Conservation (phyloP, 768 basidiomycete species). For the Trametes cingulata region DNA sequence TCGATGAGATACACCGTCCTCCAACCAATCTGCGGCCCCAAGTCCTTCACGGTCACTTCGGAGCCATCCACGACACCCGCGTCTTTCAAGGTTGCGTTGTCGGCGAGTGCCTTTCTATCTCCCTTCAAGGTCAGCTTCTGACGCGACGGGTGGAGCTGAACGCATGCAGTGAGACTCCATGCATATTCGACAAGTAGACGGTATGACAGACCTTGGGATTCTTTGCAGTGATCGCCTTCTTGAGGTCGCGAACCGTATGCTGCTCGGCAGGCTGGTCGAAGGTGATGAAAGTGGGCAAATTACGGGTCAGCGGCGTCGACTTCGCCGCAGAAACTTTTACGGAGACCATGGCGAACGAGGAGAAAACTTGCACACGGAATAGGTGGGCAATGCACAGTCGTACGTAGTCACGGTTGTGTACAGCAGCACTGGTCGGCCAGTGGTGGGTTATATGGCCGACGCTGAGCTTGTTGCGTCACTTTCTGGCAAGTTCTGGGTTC, state of each 20-base stretch:
- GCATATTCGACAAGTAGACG: too few species aligned
- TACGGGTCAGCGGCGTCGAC: constrained; percentile 49
- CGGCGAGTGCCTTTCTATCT: constrained; percentile 60
- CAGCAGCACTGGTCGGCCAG: too few species aligned
- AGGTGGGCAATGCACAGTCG: too few species aligned
- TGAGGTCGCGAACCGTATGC: constrained; percentile 69
- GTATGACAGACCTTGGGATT: constrained; percentile 48
- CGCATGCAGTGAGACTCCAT: background rate
- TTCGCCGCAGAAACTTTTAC: constrained; percentile 55
- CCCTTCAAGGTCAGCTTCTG: constrained; percentile 73
- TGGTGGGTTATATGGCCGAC: too few species aligned
- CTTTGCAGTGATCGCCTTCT: constrained; percentile 57
- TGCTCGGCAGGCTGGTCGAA: constrained; percentile 46
- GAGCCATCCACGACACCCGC: constrained; percentile 59
- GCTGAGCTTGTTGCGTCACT: too few species aligned
- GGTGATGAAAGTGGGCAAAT: constrained; percentile 53
- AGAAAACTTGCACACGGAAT: too few species aligned
- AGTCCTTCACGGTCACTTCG: constrained; percentile 81
- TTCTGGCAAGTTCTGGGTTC: background rate
- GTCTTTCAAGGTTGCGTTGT: constrained; percentile 59
- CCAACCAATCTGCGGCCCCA: constrained; percentile 91
- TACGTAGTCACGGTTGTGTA: too few species aligned
- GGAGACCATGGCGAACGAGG: constrained; percentile 42
- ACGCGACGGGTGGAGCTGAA: constrained; percentile 69
- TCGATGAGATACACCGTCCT: constrained; percentile 86